A percentile compares a stretch with the other conserved stretches of the same genome.
phyloP scores from a whole-genome alignment of 2,329 filamentous ascomycete species.

The Bipolaris victoriae region DNA sequence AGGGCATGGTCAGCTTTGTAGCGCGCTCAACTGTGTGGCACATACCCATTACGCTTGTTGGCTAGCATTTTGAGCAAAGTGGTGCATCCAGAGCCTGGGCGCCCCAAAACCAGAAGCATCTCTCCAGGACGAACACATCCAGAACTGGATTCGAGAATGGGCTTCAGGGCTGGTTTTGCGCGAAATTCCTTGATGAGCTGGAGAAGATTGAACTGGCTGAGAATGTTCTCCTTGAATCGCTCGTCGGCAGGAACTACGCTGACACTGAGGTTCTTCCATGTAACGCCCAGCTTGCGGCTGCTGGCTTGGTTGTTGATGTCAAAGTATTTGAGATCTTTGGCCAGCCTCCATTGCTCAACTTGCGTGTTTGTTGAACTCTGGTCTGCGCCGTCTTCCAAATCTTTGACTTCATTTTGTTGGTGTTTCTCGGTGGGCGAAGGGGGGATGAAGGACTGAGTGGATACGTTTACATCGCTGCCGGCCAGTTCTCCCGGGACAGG shows the following conservation, averaged over 20 bases:
- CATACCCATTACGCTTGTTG: slow-evolving; percentile 61
- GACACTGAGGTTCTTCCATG: slow-evolving; percentile 76
- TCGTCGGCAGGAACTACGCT: slow-evolving; percentile 67
- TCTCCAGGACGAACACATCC: slow-evolving; percentile 71
- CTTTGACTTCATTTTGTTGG: background rate
- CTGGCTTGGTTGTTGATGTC: slow-evolving; percentile 25
- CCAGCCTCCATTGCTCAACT: slow-evolving; percentile 33
- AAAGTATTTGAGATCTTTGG: slow-evolving; percentile 25
- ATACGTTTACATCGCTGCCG: background rate
- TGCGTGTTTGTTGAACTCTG: slow-evolving; percentile 23
- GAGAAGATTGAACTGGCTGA: slow-evolving; percentile 58
- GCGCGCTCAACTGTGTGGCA: slow-evolving; percentile 5
- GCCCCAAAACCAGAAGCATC: slow-evolving; percentile 74
- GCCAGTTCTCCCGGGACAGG: background rate
- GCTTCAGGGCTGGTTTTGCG: slow-evolving; percentile 59
- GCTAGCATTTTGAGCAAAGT: slow-evolving; percentile 74
- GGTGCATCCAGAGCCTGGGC: slow-evolving; percentile 55
- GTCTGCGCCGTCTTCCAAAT: slow-evolving; percentile 4
- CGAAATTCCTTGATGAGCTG: slow-evolving; percentile 49
- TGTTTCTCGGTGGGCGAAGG: background rate
- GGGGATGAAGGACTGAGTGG: background rate
- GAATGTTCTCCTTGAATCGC: slow-evolving; percentile 66
- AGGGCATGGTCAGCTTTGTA: slow-evolving; percentile 33
- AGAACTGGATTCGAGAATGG: slow-evolving; percentile 67
- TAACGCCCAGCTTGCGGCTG: slow-evolving; percentile 59